Percentiles rank a stretch among this genome's conserved stretches.
phyloP scores from a whole-genome alignment of 2,329 filamentous ascomycete species.

The Elsinoe ampelina region DNA sequence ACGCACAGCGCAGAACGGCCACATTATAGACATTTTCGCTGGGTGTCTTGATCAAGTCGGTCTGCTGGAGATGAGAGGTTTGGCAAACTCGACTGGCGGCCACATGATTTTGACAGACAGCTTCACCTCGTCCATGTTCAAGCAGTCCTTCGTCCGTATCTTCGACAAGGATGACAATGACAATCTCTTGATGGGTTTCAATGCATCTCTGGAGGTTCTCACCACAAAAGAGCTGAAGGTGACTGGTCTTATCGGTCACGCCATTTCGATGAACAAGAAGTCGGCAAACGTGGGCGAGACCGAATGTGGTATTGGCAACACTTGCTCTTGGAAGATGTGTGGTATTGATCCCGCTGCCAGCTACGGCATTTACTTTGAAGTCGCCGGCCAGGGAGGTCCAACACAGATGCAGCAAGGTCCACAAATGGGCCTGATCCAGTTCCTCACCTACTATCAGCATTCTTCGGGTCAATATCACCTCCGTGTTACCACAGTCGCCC shows the following conservation, averaged over 20 bases:
- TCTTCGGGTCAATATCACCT: conserved; percentile 93
- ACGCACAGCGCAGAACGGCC: conserved; percentile 88
- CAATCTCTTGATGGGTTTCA: conserved; percentile 96
- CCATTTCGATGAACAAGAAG: conserved; percentile 95
- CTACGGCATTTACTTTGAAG: conserved; percentile 96
- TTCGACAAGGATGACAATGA: conserved; percentile 96
- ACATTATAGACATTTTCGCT: conserved; percentile 95
- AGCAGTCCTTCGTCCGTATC: conserved; percentile 91
- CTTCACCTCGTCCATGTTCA: conserved; percentile 98
- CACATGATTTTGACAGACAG: conserved; percentile 98
- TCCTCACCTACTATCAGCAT: conserved; percentile 97
- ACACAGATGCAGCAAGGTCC: conserved; percentile 75
- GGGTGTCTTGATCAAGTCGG: conserved; percentile 96
- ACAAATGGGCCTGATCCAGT: conserved; percentile 94
- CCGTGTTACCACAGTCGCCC: conserved; percentile 85
- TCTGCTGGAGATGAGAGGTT: conserved; percentile 93
- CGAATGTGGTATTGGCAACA: conserved; percentile 96
- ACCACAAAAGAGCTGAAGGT: conserved; percentile 98
- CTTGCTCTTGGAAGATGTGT: conserved; percentile 99
- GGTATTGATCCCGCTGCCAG: conserved; percentile 89
- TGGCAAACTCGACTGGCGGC: conserved; percentile 90
- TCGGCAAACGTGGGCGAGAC: conserved; percentile 95
- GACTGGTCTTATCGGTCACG: conserved; percentile 92
- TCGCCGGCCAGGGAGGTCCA: conserved; percentile 84
- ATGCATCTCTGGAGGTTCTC: conserved; percentile 86